These are phyloP conservation scores for Hyphodiscus sp. DNA, from an alignment of 2,329 filamentous ascomycete species.

Conservation along the genomic window DNA sequence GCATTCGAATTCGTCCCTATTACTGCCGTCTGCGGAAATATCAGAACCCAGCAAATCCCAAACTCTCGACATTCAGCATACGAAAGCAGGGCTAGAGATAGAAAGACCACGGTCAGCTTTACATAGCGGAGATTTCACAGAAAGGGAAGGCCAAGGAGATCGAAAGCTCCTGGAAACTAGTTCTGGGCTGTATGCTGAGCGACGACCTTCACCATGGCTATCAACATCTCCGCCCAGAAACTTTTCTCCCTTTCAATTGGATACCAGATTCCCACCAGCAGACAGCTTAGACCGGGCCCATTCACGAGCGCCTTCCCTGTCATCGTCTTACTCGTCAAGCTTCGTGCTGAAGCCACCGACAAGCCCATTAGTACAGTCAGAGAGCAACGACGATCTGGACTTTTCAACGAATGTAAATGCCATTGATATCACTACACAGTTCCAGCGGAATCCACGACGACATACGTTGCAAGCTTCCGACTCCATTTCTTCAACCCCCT, in stretches of 20 bases:
- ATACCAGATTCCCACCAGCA: slow-evolving; percentile 25
- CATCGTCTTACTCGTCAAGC: slow-evolving; percentile 68
- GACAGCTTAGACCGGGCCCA: slow-evolving; percentile 13
- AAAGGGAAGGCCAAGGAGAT: slow-evolving; percentile 14
- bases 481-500: slow-evolving; percentile 38
- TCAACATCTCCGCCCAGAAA: slow-evolving; percentile 50
- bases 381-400: slow-evolving; percentile 74
- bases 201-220: slow-evolving; percentile 37
- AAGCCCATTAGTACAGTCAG: slow-evolving; percentile 83
- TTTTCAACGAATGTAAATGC: slow-evolving; percentile 48
- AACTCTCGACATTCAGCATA: slow-evolving; percentile 35
- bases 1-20: slow-evolving; percentile 24
- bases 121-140: slow-evolving; percentile 61
- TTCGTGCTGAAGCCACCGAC: slow-evolving; percentile 86
- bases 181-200: slow-evolving; percentile 10
- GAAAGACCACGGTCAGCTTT: slow-evolving; percentile 75
- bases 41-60: slow-evolving; percentile 28
- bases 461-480: slow-evolving; percentile 67
- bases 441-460: slow-evolving; percentile 44
- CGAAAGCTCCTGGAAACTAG: slow-evolving; percentile 9
- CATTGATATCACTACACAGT: slow-evolving; percentile 39
- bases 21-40: slow-evolving; percentile 31
- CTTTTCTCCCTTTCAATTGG: slow-evolving; percentile 41
- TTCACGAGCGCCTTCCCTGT: slow-evolving; percentile 47
- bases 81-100: slow-evolving; percentile 57